Conservation (phyloP, 345 rosid species). For the Raphanus sativus region DNA sequence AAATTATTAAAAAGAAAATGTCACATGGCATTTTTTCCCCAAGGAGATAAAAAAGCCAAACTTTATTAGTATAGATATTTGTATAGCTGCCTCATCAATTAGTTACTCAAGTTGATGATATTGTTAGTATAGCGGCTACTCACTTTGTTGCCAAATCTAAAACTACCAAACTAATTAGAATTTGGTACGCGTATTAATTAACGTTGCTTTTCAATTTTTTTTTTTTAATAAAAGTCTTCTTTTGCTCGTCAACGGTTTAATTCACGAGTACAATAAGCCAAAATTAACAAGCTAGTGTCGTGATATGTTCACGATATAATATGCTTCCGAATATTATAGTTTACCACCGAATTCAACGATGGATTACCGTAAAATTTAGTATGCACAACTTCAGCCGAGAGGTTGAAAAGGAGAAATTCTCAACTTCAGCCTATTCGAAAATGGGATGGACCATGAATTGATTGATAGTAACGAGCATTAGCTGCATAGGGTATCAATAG, state of each 20-base stretch:
- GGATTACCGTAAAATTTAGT: neutral
- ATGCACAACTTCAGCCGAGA: neutral
- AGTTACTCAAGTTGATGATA: constrained; percentile 26
- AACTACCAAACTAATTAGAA: constrained; percentile 10
- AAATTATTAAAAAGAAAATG: no score
- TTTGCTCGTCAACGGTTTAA: neutral
- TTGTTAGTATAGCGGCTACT: constrained; percentile 12
- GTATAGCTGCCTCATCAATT: constrained; percentile 21
- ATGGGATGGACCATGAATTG: neutral
- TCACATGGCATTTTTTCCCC: no score
- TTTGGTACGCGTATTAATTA: constrained; percentile 1
- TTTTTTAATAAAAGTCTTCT: neutral
- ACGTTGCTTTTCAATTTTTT: constrained; percentile 10
- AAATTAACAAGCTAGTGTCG: neutral
- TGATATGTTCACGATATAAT: neutral
- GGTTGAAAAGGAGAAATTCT: constrained; percentile 5
- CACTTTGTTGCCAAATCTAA: constrained; percentile 16
- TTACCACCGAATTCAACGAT: constrained; percentile 3
- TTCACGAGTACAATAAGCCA: neutral
- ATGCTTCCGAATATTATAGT: neutral
- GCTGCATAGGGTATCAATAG: neutral
- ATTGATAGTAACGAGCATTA: neutral
- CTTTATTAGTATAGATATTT: no score
- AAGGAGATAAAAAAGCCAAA: no score
- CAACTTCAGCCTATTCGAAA: neutral